Percentiles rank a stretch among this genome's conserved stretches.
Conservation (phyloP, 352 stramenopile species). For the Pythium angustatum region DNA sequence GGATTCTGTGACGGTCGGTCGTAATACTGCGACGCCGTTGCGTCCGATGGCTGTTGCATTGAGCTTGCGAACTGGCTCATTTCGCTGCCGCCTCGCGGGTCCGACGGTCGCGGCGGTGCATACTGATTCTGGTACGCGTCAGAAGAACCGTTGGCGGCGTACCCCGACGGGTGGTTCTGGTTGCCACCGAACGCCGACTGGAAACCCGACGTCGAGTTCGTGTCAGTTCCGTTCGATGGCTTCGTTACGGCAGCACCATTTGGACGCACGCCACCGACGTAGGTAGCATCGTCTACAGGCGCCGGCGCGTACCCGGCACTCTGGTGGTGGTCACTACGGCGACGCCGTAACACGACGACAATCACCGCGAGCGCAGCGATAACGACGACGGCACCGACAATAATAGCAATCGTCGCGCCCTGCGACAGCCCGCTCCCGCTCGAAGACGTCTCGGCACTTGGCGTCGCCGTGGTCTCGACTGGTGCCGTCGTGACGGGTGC, state of each 20-base stretch:
- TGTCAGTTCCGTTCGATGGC: constrained; percentile 13
- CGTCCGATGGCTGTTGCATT: constrained; percentile 21
- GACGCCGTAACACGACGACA: constrained; percentile 41
- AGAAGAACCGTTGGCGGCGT: constrained; percentile 13
- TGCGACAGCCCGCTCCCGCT: constrained; percentile 41
- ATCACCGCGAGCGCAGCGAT: constrained; percentile 43
- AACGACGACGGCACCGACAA: constrained; percentile 54
- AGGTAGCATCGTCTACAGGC: constrained; percentile 39
- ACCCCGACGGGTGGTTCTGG: constrained; percentile 10
- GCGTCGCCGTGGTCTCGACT: constrained; percentile 3
- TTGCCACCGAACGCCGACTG: constrained; percentile 26
- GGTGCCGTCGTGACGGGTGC: background rate
- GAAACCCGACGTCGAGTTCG: constrained; percentile 30
- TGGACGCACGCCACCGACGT: constrained; percentile 1
- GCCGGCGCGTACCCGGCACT: constrained; percentile 42
- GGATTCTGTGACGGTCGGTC: background rate
- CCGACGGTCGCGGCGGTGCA: constrained; percentile 14
- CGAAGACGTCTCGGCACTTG: constrained; percentile 1
- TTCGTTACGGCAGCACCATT: constrained; percentile 11
- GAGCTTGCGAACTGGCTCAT: constrained; percentile 28
- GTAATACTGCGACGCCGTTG: constrained; percentile 9
- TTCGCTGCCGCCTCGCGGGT: constrained; percentile 21
- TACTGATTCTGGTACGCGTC: constrained; percentile 12
- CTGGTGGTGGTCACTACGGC: constrained; percentile 20
- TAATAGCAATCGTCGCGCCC: constrained; percentile 53